Conservation (phyloP, 805 yeast genomes). For the Scheffersomyces ergatensis region DNA sequence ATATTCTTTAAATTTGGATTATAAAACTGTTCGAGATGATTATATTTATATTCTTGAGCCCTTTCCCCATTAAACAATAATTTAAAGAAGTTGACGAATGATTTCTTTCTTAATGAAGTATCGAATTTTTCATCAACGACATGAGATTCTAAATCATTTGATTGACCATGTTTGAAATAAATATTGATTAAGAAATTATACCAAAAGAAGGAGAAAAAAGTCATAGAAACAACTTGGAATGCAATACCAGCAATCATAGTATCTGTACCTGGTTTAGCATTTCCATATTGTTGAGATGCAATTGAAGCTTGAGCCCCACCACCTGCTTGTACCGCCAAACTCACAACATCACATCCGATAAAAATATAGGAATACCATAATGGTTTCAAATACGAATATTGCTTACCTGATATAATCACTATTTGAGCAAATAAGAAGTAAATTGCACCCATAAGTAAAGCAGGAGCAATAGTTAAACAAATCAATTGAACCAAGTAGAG, state of each 20-base stretch:
- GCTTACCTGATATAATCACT: slow-evolving; percentile 36
- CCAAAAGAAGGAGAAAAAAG: slow-evolving; percentile 33
- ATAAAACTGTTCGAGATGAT: slow-evolving; percentile 30
- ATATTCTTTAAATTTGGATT: slow-evolving; percentile 21
- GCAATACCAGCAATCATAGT: slow-evolving; percentile 38
- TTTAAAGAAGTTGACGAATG: slow-evolving; percentile 22
- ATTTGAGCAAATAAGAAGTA: slow-evolving; percentile 40
- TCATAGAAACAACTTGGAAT: slow-evolving; percentile 39
- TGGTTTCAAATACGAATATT: slow-evolving; percentile 36
- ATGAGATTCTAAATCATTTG: slow-evolving; percentile 7
- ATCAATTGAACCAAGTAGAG: slow-evolving; percentile 31
- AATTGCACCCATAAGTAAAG: slow-evolving; percentile 42
- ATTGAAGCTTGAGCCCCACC: slow-evolving; percentile 35
- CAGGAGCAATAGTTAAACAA: slow-evolving; percentile 38
- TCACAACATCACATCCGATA: slow-evolving; percentile 34
- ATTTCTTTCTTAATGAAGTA: no score
- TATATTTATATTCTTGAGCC: slow-evolving; percentile 8
- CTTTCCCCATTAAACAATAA: slow-evolving; percentile 25
- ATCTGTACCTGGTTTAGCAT: slow-evolving; percentile 30
- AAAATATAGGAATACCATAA: slow-evolving; percentile 44
- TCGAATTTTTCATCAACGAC: no score
- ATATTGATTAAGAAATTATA: slow-evolving; percentile 31
- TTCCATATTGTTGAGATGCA: slow-evolving; percentile 19
- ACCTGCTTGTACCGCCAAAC: slow-evolving; percentile 36
- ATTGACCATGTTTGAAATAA: slow-evolving; percentile 23